Evolutionary conservation across 257 asterid genomes (phyloP).

Genomic region (Euphrasia confusa): DNA sequence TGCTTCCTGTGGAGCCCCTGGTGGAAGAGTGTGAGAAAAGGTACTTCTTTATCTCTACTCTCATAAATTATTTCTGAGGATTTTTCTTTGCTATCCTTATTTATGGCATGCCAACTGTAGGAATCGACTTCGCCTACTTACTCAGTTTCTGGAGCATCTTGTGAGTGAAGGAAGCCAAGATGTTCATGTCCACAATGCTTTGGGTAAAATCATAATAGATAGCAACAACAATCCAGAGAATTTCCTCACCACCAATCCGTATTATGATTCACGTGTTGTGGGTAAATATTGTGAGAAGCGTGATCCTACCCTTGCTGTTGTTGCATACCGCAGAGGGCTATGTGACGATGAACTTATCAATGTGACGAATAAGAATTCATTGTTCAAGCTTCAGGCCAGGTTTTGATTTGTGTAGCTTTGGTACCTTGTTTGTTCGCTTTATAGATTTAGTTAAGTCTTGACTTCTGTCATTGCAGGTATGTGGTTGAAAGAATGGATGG

Average conservation of each 20-base stretch:
- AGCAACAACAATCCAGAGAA: conserved; percentile 98
- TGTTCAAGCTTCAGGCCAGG: conserved; percentile 98
- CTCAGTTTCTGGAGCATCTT: conserved; percentile 98
- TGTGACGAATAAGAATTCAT: conserved; percentile 89
- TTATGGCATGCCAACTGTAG: conserved; percentile 32
- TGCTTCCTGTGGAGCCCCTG: conserved; percentile 97
- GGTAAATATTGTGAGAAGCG: conserved; percentile 99
- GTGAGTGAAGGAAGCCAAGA: conserved; percentile 99
- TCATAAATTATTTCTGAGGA: background rate
- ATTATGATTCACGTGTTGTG: conserved; percentile 95
- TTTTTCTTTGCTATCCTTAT: conserved; percentile 19
- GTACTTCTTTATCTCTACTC: conserved; percentile 28
- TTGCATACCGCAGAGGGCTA: conserved; percentile 95
- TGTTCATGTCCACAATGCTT: conserved; percentile 97
- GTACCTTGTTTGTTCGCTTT: too few species aligned
- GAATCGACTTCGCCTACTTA: conserved; percentile 96
- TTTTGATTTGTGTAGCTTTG: conserved; percentile 14
- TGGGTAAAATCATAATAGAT: conserved; percentile 97
- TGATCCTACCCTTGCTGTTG: conserved; percentile 99
- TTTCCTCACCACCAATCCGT: conserved; percentile 96
- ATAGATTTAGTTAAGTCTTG: too few species aligned
- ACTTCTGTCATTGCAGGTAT: conserved; percentile 40
- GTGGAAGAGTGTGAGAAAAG: conserved; percentile 99
- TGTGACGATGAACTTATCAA: conserved; percentile 96
- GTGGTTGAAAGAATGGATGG: conserved; percentile 98